Evolutionary conservation across 2,329 filamentous ascomycete genomes (phyloP).

Genomic region (Colletotrichum magnum): DNA sequence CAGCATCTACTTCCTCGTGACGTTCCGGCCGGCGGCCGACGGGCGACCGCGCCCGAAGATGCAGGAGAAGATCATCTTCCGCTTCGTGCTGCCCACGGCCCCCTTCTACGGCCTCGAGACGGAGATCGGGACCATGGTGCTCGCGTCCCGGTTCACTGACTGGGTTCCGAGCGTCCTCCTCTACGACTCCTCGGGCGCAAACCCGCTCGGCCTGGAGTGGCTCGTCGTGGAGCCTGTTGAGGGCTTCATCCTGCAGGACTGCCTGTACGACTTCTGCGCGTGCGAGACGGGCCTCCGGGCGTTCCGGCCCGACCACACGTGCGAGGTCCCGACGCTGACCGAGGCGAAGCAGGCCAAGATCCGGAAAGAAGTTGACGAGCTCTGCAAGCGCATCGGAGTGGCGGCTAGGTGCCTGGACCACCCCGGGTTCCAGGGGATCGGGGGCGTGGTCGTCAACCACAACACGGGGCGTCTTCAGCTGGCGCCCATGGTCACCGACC

Average conservation of each 20-base stretch:
- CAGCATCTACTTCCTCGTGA: neutral
- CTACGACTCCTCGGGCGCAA: constrained; percentile 38
- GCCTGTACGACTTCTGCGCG: constrained; percentile 11
- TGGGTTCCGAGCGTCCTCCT: constrained; percentile 20
- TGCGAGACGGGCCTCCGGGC: constrained; percentile 21
- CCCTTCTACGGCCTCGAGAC: constrained; percentile 34
- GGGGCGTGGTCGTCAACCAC: constrained; percentile 30
- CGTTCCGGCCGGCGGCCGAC: neutral
- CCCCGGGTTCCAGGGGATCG: constrained; percentile 11
- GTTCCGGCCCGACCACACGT: neutral
- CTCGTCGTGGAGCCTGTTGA: constrained; percentile 34
- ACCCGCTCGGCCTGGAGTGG: constrained; percentile 39
- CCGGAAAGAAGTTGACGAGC: neutral
- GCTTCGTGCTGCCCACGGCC: constrained; percentile 31
- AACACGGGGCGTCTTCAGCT: neutral
- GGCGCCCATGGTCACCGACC: neutral
- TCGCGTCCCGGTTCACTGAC: neutral
- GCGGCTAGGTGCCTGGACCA: neutral
- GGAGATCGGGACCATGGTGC: constrained; percentile 41
- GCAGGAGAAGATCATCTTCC: neutral
- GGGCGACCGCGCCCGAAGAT: neutral
- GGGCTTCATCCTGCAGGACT: constrained; percentile 22
- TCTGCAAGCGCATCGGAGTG: neutral
- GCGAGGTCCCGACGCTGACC: neutral
- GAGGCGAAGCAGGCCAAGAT: neutral